A percentile compares a stretch with the other conserved stretches of the same genome.
These are phyloP conservation scores for Sphaceloma murrayae DNA, from an alignment of 2,329 filamentous ascomycete genomes.

Conservation along the genomic window DNA sequence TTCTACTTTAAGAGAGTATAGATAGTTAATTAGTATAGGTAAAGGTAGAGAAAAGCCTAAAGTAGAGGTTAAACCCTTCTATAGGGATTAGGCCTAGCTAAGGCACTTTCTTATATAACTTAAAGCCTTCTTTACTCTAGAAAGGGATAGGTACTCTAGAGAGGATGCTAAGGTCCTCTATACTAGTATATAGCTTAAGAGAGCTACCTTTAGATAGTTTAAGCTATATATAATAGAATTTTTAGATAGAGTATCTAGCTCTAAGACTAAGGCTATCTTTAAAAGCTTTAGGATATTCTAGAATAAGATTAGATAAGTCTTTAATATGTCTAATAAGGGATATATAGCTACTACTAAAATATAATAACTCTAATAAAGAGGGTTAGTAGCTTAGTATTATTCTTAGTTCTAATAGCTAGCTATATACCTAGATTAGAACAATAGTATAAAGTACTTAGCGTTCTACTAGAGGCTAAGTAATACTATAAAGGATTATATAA, in stretches of 20 bases:
- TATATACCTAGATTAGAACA: background rate
- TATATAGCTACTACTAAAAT: background rate
- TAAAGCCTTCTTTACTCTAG: background rate
- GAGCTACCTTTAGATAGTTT: background rate
- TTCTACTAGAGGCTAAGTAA: background rate
- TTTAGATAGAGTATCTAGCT: background rate
- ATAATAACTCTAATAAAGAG: background rate
- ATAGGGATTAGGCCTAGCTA: background rate
- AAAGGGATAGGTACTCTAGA: background rate
- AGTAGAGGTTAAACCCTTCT: background rate
- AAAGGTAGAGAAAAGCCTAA: background rate
- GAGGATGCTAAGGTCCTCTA: background rate
- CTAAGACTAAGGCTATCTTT: background rate
- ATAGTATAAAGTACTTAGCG: background rate
- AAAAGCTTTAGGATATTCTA: background rate
- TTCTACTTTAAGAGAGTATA: background rate
- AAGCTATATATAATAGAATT: background rate
- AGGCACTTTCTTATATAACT: background rate
- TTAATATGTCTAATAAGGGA: background rate
- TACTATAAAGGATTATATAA: background rate
- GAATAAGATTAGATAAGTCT: background rate
- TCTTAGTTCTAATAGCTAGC: too few species aligned
- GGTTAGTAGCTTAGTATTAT: too few species aligned
- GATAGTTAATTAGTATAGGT: background rate
- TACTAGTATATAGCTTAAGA: background rate